Conservation (phyloP, 768 basidiomycete species). For the Russula earlei region DNA sequence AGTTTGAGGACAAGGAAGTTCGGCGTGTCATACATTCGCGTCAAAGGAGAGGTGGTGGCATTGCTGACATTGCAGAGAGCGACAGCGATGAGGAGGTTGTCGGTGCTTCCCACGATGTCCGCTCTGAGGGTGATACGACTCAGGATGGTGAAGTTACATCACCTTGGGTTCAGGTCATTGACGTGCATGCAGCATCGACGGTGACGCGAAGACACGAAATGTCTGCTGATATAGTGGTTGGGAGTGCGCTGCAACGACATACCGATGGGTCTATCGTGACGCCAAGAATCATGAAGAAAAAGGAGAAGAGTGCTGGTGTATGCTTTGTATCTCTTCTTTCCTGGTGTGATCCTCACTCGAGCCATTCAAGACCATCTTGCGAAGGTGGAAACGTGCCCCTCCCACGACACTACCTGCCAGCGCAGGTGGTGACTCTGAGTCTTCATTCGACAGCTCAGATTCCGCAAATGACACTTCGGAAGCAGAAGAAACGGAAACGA, state of each 20-base stretch:
- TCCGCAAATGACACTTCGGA: conserved; percentile 45
- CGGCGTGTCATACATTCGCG: conserved; percentile 43
- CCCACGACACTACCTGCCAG: conserved; percentile 23
- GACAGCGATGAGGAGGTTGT: conserved; percentile 2
- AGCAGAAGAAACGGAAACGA: conserved; percentile 22
- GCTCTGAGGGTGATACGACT: neutral
- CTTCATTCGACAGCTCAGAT: conserved; percentile 72
- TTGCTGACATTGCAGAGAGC: conserved; percentile 2
- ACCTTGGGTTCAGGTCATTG: neutral
- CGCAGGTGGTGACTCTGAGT: conserved; percentile 36
- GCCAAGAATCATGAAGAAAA: conserved; percentile 39
- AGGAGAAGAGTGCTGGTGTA: conserved; percentile 38
- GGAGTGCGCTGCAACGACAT: conserved; percentile 58
- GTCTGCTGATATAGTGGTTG: conserved; percentile 31
- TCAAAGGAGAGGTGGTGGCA: conserved; percentile 37
- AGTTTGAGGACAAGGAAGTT: conserved; percentile 49
- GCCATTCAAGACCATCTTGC: conserved; percentile 30
- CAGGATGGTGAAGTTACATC: neutral
- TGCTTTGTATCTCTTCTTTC: conserved; percentile 20
- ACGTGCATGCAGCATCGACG: neutral
- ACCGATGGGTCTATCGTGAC: conserved; percentile 48
- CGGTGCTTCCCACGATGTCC: neutral
- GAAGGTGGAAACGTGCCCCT: conserved; percentile 39
- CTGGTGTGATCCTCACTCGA: neutral
- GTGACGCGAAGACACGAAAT: conserved; percentile 18